phyloP scores from a whole-genome alignment of 164 flowering plant genomes.

The Warburgia ugandensis region DNA sequence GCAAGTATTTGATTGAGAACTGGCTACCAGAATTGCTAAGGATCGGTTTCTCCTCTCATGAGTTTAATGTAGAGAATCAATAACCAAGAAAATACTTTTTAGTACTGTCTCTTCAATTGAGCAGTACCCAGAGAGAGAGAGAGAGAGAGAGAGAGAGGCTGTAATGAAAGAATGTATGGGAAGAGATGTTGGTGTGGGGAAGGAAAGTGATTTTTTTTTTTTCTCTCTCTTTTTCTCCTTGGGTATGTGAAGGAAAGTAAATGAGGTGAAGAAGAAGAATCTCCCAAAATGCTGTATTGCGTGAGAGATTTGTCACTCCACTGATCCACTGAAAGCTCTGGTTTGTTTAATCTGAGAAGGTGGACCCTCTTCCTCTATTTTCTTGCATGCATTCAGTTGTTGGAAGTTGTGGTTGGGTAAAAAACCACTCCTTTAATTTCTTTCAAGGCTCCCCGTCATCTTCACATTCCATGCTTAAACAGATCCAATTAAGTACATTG shows the following conservation, averaged over 20 bases:
- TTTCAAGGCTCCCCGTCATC: background rate
- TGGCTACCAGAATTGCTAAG: background rate
- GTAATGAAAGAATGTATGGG: background rate
- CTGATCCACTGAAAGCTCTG: too few relatives aligned
- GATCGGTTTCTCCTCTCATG: slow-evolving; percentile 3
- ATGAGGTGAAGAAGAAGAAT: too few relatives aligned
- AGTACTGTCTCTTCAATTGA: background rate
- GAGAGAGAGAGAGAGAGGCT: slow-evolving; percentile 1
- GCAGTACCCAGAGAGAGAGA: background rate
- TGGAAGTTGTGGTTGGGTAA: slow-evolving; percentile 1
- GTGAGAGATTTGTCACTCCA: too few relatives aligned
- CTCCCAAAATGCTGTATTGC: too few relatives aligned
- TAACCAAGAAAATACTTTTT: too few relatives aligned
- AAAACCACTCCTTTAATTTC: slow-evolving; percentile 3
- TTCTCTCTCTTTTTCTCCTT: too few relatives aligned
- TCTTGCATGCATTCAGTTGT: background rate
- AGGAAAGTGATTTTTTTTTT: background rate
- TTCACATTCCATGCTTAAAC: background rate
- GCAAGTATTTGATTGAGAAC: background rate
- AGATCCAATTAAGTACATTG: too few relatives aligned
- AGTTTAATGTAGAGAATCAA: background rate
- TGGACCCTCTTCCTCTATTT: background rate
- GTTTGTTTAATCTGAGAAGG: background rate
- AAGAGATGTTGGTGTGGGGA: background rate
- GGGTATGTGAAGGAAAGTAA: too few relatives aligned